Base-by-base conservation (phyloP, 176 grass and related monocot genomes). In the Saccharum spontaneum region DNA sequence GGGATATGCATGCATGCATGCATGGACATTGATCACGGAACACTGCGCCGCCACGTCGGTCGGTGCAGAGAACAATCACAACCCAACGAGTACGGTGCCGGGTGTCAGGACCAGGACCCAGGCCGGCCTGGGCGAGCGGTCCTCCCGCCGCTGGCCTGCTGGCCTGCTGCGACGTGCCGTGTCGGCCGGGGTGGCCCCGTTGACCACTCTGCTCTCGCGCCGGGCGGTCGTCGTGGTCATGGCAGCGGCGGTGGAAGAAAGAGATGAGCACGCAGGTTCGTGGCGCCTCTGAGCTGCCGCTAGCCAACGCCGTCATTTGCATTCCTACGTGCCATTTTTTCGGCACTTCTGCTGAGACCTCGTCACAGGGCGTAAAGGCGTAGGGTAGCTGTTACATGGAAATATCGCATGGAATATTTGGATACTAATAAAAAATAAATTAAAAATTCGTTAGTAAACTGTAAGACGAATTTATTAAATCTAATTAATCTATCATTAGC, bases 41-140 rank as follows among this genome's bases (percentile, higher is more conserved):
- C 6, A 10, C 55, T 8, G 41, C 31, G 12, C 31, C 49, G 65
- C 64, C 79, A 69, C 44, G 43, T 50, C 64, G 64, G 48, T 17
- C 12, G 79, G 48, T 41, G 67, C 79, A 82, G 66, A 57, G 79
- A 82, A 71, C 79, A 59, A 59, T 57, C 79, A 33, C 79, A 70
- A 81, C 26, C 20, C 79, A 69, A 81, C 79, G 79, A 81, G 46
- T 33, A 17, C 36, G 22, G 78, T 17, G n/a, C 63, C 65, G 65
- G 67, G 34, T 17, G 40, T 8, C 30, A 28, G 63, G 26, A 33
- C 8, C 5, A 50, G 50, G 16, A 54, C 50, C 50, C 3, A 17
- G 13, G 7, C 12, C 16, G 61, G 23, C 59, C 77, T 64, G 57
- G 24, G 30, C 13, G 37, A 20, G 6, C 61, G 60, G 39, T 66